Conservation (phyloP, 352 stramenopile genomes). For the Elongisporangium anandrum region DNA sequence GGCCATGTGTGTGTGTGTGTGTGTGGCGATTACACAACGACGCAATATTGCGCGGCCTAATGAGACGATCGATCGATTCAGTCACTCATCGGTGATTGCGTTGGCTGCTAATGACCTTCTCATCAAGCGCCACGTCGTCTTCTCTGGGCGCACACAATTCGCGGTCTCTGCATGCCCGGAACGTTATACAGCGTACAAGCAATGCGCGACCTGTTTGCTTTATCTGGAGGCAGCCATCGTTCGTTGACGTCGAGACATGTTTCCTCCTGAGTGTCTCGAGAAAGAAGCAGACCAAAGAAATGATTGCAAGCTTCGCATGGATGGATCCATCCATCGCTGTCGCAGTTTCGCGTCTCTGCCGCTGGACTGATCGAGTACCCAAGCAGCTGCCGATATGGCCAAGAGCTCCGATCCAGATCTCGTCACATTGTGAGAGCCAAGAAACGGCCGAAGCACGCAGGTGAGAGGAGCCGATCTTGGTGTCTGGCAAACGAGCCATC, state of each 20-base stretch:
- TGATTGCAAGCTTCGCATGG: neutral
- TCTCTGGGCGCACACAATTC: too few species aligned
- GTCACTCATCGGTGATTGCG: neutral
- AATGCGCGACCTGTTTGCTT: too few species aligned
- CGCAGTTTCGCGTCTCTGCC: neutral
- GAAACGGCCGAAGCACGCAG: neutral
- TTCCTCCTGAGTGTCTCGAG: neutral
- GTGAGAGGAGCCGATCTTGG: neutral
- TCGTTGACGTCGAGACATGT: neutral
- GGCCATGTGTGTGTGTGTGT: too few species aligned
- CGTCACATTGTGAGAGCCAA: constrained; percentile 8
- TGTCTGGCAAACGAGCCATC: neutral
- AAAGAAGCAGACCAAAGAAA: neutral
- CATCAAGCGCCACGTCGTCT: neutral
- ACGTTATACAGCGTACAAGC: too few species aligned
- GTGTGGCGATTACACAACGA: neutral
- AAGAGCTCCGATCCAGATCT: constrained; percentile 17
- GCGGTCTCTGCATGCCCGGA: too few species aligned
- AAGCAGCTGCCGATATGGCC: constrained; percentile 12
- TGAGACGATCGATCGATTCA: neutral
- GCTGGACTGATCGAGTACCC: neutral
- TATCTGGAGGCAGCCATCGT: neutral
- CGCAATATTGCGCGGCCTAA: neutral
- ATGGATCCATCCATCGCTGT: neutral
- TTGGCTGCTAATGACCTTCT: neutral